phyloP scores from a whole-genome alignment of 2,329 filamentous ascomycete species.

The Kalaharituber pfeilii region DNA sequence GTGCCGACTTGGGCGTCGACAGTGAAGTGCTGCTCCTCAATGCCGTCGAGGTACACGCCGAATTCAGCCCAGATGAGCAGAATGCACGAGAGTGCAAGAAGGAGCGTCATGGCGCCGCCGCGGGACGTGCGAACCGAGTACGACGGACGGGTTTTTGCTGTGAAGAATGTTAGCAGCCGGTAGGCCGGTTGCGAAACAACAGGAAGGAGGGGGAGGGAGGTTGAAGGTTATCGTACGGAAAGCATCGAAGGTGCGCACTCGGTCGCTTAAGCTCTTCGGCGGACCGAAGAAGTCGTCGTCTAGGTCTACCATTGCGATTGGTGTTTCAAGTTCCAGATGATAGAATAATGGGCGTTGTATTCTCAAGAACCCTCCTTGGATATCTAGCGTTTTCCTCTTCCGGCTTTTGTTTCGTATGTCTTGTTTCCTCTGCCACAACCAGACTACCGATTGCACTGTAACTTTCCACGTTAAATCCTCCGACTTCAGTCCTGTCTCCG shows the following conservation, averaged over 20 bases:
- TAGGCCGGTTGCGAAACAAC: background rate
- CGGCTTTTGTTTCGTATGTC: no score
- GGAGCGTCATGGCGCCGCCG: conserved; percentile 85
- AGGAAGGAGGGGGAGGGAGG: background rate
- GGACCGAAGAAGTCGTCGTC: no score
- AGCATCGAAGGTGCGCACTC: conserved; percentile 76
- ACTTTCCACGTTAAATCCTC: no score
- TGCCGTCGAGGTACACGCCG: conserved; percentile 63
- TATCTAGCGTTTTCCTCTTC: no score
- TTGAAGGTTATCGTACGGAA: conserved; percentile 53
- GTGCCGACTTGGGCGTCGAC: conserved; percentile 74
- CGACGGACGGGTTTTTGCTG: conserved; percentile 89
- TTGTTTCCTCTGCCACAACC: no score
- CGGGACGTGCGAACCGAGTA: conserved; percentile 71
- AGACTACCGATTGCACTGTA: no score
- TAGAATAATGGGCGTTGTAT: no score
- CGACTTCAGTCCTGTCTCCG: no score
- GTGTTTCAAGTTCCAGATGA: no score
- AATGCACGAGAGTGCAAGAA: conserved; percentile 56
- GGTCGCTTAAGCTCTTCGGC: conserved; percentile 31
- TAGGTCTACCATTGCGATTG: no score
- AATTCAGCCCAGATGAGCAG: conserved; percentile 65
- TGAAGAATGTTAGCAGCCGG: conserved; percentile 4
- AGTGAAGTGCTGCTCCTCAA: conserved; percentile 74
- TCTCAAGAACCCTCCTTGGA: no score